Percentiles rank a stretch among this genome's conserved stretches.
phyloP scores from a whole-genome alignment of 768 basidiomycete species.

The Chalciporus chontae region DNA sequence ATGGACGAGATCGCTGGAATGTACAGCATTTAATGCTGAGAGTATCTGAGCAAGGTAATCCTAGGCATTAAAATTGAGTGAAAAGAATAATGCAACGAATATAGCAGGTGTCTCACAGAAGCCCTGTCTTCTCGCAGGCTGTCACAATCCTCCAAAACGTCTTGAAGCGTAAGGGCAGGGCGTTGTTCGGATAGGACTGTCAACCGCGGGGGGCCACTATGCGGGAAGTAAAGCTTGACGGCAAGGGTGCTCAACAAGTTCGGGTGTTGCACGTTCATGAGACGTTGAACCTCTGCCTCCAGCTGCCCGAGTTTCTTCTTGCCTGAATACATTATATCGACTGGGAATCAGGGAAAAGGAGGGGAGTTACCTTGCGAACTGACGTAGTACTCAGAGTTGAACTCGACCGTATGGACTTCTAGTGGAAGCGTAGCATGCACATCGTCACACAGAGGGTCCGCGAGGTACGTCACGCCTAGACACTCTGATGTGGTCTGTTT shows the following conservation, averaged over 20 bases:
- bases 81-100: background rate
- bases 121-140: conserved; percentile 71
- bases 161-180: conserved; percentile 61
- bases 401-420: conserved; percentile 64
- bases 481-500: conserved; percentile 40
- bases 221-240: conserved; percentile 57
- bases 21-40: conserved; percentile 63
- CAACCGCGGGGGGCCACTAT: conserved; percentile 50
- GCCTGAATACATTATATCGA: conserved; percentile 32
- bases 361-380: conserved; percentile 50
- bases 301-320: conserved; percentile 67
- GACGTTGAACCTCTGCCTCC: conserved; percentile 60
- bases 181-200: conserved; percentile 69
- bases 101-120: conserved; percentile 40
- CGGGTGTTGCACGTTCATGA: conserved; percentile 56
- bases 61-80: conserved; percentile 32
- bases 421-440: conserved; percentile 54
- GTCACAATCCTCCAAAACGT: conserved; percentile 75
- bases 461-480: conserved; percentile 65
- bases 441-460: conserved; percentile 73
- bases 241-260: conserved; percentile 68
- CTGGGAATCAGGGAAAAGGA: background rate
- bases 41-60: conserved; percentile 76
- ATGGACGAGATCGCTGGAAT: conserved; percentile 65
- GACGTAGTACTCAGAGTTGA: conserved; percentile 66